Conservation (phyloP, 768 basidiomycete species). For the Chlorophyllum brunneum region DNA sequence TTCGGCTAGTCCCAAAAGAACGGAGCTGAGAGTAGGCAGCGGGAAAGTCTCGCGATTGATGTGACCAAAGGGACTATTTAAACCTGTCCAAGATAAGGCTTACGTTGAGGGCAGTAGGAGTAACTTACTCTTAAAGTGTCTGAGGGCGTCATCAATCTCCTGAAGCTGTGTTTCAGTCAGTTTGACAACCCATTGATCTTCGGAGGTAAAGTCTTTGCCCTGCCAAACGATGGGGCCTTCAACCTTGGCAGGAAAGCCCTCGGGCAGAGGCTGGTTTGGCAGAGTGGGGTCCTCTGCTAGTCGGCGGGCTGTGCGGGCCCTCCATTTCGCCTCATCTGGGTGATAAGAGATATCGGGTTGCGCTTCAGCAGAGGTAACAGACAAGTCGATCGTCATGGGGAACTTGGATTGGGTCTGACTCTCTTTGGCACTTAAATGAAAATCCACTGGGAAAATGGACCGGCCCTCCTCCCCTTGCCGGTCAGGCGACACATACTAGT, state of each 20-base stretch:
- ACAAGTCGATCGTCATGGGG: constrained; percentile 11
- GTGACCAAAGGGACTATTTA: constrained; percentile 22
- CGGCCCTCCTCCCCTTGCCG: neutral
- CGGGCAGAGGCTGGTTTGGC: constrained; percentile 30
- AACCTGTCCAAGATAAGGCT: constrained; percentile 7
- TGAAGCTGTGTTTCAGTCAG: constrained; percentile 29
- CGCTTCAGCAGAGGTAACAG: constrained; percentile 14
- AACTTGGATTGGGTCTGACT: neutral
- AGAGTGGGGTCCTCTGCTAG: constrained; percentile 34
- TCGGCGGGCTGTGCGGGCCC: constrained; percentile 32
- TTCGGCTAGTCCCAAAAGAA: constrained; percentile 30
- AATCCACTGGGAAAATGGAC: constrained; percentile 6
- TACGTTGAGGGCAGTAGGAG: neutral
- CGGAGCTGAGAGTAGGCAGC: constrained; percentile 35
- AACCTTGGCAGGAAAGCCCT: constrained; percentile 31
- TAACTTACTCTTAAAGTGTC: constrained; percentile 35
- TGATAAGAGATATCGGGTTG: constrained; percentile 43
- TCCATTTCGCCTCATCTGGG: constrained; percentile 35
- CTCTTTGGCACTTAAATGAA: neutral
- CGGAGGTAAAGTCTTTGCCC: constrained; percentile 37
- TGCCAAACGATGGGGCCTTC: constrained; percentile 43
- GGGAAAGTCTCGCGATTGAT: constrained; percentile 38
- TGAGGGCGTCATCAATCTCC: constrained; percentile 36
- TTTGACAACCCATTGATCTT: constrained; percentile 40
- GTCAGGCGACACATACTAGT: neutral